Evolutionary conservation across 2,329 filamentous ascomycete species (phyloP).

Genomic region (Neonectria hederae): DNA sequence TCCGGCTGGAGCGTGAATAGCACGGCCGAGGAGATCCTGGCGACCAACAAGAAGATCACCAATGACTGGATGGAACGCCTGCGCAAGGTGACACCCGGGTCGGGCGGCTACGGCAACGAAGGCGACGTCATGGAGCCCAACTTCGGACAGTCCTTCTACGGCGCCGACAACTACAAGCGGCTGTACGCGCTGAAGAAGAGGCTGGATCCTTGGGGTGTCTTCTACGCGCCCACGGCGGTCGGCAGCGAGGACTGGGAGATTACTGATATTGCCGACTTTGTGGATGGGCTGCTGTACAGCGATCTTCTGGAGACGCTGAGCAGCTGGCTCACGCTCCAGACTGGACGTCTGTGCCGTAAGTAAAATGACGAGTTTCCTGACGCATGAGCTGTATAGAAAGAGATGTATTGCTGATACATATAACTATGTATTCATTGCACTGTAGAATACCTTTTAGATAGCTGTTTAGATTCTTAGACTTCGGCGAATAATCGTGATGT

Average conservation of each 20-base stretch:
- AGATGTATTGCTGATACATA: background rate
- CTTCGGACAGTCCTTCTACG: conserved; percentile 45
- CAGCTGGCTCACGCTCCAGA: conserved; percentile 29
- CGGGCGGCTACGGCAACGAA: conserved; percentile 46
- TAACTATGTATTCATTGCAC: background rate
- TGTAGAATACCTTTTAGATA: background rate
- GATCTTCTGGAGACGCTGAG: conserved; percentile 27
- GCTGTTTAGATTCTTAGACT: background rate
- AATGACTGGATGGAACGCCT: conserved; percentile 30
- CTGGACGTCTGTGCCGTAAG: conserved; percentile 27
- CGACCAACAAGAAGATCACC: conserved; percentile 41
- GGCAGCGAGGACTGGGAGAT: conserved; percentile 32
- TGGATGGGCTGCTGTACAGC: conserved; percentile 19
- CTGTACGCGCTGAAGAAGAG: conserved; percentile 45
- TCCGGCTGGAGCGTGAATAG: conserved; percentile 28
- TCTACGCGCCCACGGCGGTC: conserved; percentile 34
- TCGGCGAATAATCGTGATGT: too few species aligned
- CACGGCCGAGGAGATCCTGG: conserved; percentile 22
- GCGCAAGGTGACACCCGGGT: conserved; percentile 28
- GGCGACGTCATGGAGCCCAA: conserved; percentile 46
- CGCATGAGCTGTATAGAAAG: background rate
- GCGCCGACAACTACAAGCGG: conserved; percentile 38
- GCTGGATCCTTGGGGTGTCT: conserved; percentile 44
- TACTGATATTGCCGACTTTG: conserved; percentile 6
- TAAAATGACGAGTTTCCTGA: background rate